Evolutionary conservation across 2,329 filamentous ascomycete genomes (phyloP).

Genomic region (Fusarium marasasianum): DNA sequence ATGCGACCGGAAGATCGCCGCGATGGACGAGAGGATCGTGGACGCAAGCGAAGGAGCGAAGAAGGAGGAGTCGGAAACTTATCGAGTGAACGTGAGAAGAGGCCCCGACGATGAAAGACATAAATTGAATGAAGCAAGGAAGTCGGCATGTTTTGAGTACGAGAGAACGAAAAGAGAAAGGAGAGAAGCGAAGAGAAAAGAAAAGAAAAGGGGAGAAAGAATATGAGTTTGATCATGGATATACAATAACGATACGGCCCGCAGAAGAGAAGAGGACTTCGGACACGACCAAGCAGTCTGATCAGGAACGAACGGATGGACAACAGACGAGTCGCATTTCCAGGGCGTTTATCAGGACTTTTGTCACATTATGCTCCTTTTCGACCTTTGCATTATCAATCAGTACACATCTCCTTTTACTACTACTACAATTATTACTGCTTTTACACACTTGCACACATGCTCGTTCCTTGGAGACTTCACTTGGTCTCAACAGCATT

Average conservation of each 20-base stretch:
- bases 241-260: slow-evolving; percentile 9
- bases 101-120: slow-evolving; percentile 57
- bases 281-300: slow-evolving; percentile 29
- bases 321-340: slow-evolving; percentile 34
- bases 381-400: slow-evolving; percentile 35
- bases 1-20: slow-evolving; percentile 47
- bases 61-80: slow-evolving; percentile 54
- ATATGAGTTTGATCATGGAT: slow-evolving; percentile 15
- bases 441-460: slow-evolving; percentile 25
- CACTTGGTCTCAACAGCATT: slow-evolving; percentile 11
- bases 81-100: slow-evolving; percentile 62
- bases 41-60: slow-evolving; percentile 56
- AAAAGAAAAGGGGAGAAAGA: not conserved
- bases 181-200: not conserved
- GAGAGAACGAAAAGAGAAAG: slow-evolving; percentile 8
- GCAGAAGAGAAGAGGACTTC: slow-evolving; percentile 27
- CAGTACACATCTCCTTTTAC: slow-evolving; percentile 37
- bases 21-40: slow-evolving; percentile 49
- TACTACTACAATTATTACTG: slow-evolving; percentile 40
- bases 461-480: slow-evolving; percentile 7
- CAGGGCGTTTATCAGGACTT: slow-evolving; percentile 35
- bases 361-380: slow-evolving; percentile 28
- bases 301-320: slow-evolving; percentile 11
- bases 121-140: slow-evolving; percentile 15
- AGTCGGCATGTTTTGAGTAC: slow-evolving; percentile 32